Percentiles rank a stretch among this genome's conserved stretches.
phyloP scores from a whole-genome alignment of 768 basidiomycete genomes.

The Russula vinacea region DNA sequence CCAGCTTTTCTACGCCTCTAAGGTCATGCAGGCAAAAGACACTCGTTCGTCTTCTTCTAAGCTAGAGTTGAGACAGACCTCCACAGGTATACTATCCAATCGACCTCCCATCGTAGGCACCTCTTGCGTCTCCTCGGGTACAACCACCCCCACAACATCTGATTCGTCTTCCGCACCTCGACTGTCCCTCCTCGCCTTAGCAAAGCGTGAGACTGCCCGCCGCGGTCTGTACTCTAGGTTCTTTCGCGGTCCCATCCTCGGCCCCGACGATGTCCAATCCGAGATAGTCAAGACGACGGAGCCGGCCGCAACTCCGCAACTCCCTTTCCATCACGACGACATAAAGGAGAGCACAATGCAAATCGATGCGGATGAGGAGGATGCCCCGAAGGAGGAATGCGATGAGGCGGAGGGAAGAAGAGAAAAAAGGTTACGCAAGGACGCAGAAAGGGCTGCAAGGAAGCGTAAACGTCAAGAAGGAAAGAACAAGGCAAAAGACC shows the following conservation, averaged over 20 bases:
- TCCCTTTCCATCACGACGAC: not conserved
- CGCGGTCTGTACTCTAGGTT: slow-evolving; percentile 75
- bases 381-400: not conserved
- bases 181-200: slow-evolving; percentile 54
- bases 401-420: slow-evolving; percentile 22
- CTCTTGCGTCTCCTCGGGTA: slow-evolving; percentile 41
- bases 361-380: not conserved
- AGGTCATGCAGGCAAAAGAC: slow-evolving; percentile 27
- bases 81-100: slow-evolving; percentile 74
- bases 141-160: slow-evolving; percentile 37
- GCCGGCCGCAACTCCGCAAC: slow-evolving; percentile 1
- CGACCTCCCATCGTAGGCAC: slow-evolving; percentile 55
- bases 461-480: slow-evolving; percentile 20
- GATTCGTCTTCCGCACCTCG: slow-evolving; percentile 36
- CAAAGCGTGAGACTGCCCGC: slow-evolving; percentile 77
- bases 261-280: slow-evolving; percentile 41
- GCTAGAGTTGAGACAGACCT: slow-evolving; percentile 51
- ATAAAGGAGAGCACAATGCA: slow-evolving; percentile 7
- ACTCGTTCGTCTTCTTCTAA: slow-evolving; percentile 23
- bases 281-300: slow-evolving; percentile 14
- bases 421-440: slow-evolving; percentile 20
- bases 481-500: slow-evolving; percentile 9
- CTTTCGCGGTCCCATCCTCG: slow-evolving; percentile 70
- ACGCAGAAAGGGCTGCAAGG: slow-evolving; percentile 29
- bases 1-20: not conserved